Percentiles rank a stretch among this genome's conserved stretches.
Conservation (phyloP, 345 rosid genomes). For the Syzygium jambos region DNA sequence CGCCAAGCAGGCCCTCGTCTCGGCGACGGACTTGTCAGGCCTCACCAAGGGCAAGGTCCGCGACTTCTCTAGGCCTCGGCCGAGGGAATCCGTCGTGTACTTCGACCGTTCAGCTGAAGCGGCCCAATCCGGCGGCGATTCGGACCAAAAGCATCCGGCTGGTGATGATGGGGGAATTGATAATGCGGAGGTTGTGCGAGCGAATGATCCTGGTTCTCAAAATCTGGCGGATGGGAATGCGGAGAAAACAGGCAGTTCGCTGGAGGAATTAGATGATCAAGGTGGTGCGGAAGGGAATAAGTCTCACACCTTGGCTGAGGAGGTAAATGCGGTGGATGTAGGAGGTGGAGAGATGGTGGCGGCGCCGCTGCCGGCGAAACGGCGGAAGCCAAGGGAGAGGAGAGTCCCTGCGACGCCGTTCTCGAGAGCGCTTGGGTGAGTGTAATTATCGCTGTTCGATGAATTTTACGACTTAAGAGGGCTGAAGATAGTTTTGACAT, state of each 20-base stretch:
- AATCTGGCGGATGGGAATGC: slow-evolving; percentile 4
- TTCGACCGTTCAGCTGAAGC: slow-evolving; percentile 11
- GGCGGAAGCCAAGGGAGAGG: slow-evolving; percentile 79
- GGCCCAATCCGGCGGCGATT: background rate
- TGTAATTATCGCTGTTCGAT: background rate
- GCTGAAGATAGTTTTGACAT: background rate
- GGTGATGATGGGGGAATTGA: background rate
- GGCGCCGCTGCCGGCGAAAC: slow-evolving; percentile 22
- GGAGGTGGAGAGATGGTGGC: slow-evolving; percentile 6
- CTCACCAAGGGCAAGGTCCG: slow-evolving; percentile 66
- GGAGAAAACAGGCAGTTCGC: background rate
- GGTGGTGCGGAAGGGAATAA: background rate
- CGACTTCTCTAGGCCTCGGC: slow-evolving; percentile 31
- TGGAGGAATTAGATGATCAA: background rate
- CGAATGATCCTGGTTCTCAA: background rate
- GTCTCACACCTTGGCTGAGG: slow-evolving; percentile 10
- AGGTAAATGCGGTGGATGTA: slow-evolving; percentile 7
- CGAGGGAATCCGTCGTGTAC: slow-evolving; percentile 56
- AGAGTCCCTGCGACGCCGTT: slow-evolving; percentile 91
- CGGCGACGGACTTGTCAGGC: slow-evolving; percentile 78
- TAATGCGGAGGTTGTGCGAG: background rate
- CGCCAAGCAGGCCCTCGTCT: slow-evolving; percentile 50
- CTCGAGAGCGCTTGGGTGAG: slow-evolving; percentile 83
- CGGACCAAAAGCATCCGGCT: background rate
- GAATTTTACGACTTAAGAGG: background rate